phyloP scores from a whole-genome alignment of 495 filamentous ascomycete genomes.

The Rhypophila decipiens region DNA sequence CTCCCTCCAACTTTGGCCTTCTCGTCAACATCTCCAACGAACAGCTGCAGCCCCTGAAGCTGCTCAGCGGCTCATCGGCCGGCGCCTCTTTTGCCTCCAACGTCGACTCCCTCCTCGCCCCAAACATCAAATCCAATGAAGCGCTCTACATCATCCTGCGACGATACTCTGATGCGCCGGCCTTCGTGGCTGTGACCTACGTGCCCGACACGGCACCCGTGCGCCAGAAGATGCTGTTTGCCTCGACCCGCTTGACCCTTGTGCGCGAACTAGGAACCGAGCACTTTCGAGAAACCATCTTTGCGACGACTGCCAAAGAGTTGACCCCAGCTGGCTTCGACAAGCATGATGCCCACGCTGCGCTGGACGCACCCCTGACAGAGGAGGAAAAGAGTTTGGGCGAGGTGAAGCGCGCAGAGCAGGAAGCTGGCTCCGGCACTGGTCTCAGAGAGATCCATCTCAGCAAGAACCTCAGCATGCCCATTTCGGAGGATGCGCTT shows the following conservation, averaged over 20 bases:
- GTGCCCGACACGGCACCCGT: conserved; percentile 86
- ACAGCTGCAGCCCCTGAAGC: conserved; percentile 56
- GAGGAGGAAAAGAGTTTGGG: conserved; percentile 78
- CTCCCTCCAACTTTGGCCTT: conserved; percentile 64
- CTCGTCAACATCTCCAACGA: conserved; percentile 75
- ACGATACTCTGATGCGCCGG: conserved; percentile 45
- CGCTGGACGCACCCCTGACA: conserved; percentile 71
- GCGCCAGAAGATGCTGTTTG: conserved; percentile 93
- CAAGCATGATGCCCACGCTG: conserved; percentile 63
- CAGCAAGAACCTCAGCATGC: conserved; percentile 56
- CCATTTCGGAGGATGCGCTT: conserved; percentile 62
- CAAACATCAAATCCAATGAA: conserved; percentile 63
- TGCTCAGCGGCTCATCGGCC: conserved; percentile 51
- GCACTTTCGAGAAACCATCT: conserved; percentile 70
- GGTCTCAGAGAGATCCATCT: conserved; percentile 52
- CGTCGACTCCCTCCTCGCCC: conserved; percentile 44
- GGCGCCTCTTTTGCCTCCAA: conserved; percentile 57
- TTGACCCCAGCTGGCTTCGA: conserved; percentile 66
- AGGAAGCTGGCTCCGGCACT: conserved; percentile 68
- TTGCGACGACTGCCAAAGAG: conserved; percentile 70
- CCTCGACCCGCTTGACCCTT: conserved; percentile 77
- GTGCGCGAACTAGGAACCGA: conserved; percentile 82
- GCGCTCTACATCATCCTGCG: conserved; percentile 84
- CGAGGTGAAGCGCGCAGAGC: conserved; percentile 73
- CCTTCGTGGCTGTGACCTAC: conserved; percentile 76